Percentiles rank a stretch among this genome's conserved stretches.
Conservation (phyloP, 352 stramenopile species). For the Globisporangium spiculum region DNA sequence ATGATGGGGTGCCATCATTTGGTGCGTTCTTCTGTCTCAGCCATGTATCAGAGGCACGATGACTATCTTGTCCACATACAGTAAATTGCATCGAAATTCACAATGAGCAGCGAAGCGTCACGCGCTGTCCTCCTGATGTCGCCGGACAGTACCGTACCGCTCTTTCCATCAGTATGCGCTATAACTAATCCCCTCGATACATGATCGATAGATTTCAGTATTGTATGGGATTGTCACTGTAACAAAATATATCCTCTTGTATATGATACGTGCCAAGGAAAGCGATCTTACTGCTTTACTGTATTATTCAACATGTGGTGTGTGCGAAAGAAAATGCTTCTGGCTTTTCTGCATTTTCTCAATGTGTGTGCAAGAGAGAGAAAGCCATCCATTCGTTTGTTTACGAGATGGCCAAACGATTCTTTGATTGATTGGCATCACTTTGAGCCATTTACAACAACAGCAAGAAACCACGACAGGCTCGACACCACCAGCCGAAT, state of each 20-base stretch:
- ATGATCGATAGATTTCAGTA: no score
- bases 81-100: background rate
- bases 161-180: no score
- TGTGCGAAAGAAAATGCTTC: background rate
- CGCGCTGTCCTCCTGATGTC: background rate
- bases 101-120: background rate
- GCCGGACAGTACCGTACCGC: no score
- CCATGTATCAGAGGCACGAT: background rate
- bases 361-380: background rate
- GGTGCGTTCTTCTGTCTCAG: background rate
- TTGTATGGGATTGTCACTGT: background rate
- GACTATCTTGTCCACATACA: background rate
- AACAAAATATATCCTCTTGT: background rate
- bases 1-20: background rate
- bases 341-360: background rate
- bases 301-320: background rate
- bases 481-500: background rate
- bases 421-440: background rate
- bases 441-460: background rate
- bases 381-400: background rate
- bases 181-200: no score
- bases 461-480: background rate
- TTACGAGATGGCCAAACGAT: background rate
- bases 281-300: background rate
- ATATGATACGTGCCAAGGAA: background rate